phyloP scores from a whole-genome alignment of 2,329 filamentous ascomycete species.

The Botrytis tulipae region DNA sequence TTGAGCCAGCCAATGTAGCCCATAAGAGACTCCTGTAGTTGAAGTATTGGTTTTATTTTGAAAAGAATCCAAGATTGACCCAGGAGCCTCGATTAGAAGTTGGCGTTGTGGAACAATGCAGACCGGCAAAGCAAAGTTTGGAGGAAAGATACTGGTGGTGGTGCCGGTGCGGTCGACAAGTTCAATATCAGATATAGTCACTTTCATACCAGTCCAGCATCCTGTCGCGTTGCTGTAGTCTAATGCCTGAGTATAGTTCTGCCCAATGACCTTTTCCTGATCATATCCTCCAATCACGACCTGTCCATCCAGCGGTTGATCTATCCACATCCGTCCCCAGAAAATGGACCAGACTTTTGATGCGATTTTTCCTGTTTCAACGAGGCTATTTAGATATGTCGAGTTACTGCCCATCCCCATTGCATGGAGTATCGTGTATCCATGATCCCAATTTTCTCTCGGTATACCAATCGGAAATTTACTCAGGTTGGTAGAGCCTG shows the following conservation, averaged over 20 bases:
- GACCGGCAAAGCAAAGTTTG: slow-evolving; percentile 5
- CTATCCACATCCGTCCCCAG: slow-evolving; percentile 16
- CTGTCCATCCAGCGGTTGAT: neutral
- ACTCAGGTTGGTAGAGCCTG: neutral
- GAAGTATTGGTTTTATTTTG: slow-evolving; percentile 2
- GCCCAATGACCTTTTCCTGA: slow-evolving; percentile 5
- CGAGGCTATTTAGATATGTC: neutral
- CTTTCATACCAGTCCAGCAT: slow-evolving; percentile 15
- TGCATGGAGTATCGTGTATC: slow-evolving; percentile 8
- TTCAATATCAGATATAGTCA: slow-evolving; percentile 11
- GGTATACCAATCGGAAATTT: slow-evolving; percentile 7
- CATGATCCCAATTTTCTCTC: slow-evolving; percentile 6
- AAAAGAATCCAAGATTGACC: neutral
- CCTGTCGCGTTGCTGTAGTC: slow-evolving; percentile 4
- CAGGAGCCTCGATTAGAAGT: slow-evolving; percentile 8
- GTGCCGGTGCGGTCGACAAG: neutral
- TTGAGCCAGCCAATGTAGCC: slow-evolving; percentile 4
- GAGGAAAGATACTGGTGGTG: slow-evolving; percentile 3
- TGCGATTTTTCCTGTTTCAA: neutral
- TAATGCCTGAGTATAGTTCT: slow-evolving; percentile 3
- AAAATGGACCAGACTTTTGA: slow-evolving; percentile 13
- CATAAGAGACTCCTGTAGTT: neutral
- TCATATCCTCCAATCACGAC: slow-evolving; percentile 10
- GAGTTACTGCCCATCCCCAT: slow-evolving; percentile 12
- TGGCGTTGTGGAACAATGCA: slow-evolving; percentile 12